Percentiles rank a stretch among this genome's conserved stretches.
Evolutionary conservation across 129 eudicot genomes (phyloP).

Genomic region (Pulicaria dysenterica): DNA sequence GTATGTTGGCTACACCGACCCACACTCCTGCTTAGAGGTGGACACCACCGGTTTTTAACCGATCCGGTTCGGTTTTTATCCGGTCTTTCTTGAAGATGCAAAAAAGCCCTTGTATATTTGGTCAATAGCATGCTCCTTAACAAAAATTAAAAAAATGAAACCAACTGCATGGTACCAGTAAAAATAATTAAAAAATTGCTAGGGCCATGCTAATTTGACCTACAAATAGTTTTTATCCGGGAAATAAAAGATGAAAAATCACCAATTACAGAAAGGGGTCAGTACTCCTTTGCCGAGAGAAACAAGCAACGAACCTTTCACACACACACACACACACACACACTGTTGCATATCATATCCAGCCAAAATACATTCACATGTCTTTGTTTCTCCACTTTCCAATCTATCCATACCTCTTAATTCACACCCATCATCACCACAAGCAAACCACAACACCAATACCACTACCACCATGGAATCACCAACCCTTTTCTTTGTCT

Average conservation of each 20-base stretch:
- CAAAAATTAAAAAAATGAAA: no score
- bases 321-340: conserved; percentile 17
- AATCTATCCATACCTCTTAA: conserved; percentile 24
- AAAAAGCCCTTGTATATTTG: no score
- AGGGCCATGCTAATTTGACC: conserved; percentile 1
- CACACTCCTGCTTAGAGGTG: no score
- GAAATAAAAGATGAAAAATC: neutral
- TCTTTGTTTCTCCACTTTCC: conserved; percentile 44
- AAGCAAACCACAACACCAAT: conserved; percentile 5
- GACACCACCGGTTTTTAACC: no score
- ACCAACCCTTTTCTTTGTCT: conserved; percentile 26
- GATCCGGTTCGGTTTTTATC: no score
- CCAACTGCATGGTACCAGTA: no score
- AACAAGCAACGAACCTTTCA: conserved; percentile 17
- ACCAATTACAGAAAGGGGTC: conserved; percentile 28
- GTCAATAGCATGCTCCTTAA: no score
- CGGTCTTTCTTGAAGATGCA: no score
- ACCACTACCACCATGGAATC: conserved; percentile 47
- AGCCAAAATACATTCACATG: conserved; percentile 82
- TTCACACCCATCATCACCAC: conserved; percentile 16
- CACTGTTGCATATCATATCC: conserved; percentile 45
- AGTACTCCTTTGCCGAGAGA: conserved; percentile 16
- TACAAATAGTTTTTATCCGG: conserved; percentile 10
- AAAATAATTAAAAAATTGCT: no score
- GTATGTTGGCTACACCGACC: no score